Conservation (phyloP, 2,329 filamentous ascomycete species). For the Cordyceps farinosa region DNA sequence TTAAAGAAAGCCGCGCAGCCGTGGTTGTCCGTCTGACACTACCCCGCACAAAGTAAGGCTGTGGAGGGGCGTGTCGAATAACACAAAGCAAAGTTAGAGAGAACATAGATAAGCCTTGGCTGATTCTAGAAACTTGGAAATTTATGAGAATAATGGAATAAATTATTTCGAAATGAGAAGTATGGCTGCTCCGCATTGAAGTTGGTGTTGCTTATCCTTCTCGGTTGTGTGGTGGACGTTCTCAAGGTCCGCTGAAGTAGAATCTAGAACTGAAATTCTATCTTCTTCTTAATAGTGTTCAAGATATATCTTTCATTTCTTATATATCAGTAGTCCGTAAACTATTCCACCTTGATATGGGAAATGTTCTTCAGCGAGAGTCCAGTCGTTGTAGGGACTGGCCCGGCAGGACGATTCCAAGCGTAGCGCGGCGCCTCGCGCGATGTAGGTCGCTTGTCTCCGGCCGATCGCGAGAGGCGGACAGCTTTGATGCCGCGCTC, state of each 20-base stretch:
- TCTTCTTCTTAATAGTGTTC: neutral
- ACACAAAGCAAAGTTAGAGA: neutral
- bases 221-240: neutral
- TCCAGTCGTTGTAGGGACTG: neutral
- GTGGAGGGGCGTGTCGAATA: neutral
- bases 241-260: too few species aligned
- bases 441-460: neutral
- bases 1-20: neutral
- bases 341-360: neutral
- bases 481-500: conserved; percentile 26
- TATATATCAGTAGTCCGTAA: too few species aligned
- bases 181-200: neutral
- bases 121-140: too few species aligned
- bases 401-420: neutral
- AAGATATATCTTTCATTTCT: neutral
- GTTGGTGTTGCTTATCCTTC: neutral
- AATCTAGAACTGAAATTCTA: too few species aligned
- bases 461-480: neutral
- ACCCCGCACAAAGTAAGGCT: neutral
- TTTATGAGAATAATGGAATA: too few species aligned
- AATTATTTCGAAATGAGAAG: neutral
- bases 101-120: too few species aligned
- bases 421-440: neutral
- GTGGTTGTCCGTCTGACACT: neutral
- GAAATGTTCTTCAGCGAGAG: neutral